These are phyloP conservation scores for Poa annua DNA, from an alignment of 176 grass and related monocot genomes.

Conservation along the genomic window DNA sequence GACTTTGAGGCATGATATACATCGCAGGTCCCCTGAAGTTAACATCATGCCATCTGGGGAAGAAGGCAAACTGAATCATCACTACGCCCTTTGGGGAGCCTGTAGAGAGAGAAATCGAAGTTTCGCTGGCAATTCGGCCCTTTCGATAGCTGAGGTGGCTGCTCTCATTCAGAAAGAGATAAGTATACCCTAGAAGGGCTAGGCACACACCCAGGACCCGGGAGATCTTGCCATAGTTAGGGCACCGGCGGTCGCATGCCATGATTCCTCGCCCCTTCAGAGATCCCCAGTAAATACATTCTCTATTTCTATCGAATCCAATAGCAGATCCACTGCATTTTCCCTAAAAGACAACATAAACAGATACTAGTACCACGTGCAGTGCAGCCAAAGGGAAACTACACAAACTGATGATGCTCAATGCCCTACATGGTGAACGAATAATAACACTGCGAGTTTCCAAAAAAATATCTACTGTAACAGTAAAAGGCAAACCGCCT, in stretches of 20 bases:
- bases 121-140: not conserved
- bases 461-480: not conserved
- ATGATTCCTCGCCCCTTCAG: not conserved
- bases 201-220: not conserved
- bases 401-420: slow-evolving; percentile 13
- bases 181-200: not conserved
- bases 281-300: not conserved
- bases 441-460: not conserved
- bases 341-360: not conserved
- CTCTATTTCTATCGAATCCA: not conserved
- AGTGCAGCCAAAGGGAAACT: not conserved
- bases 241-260: not conserved
- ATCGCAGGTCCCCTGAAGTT: not conserved
- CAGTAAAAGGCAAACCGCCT: slow-evolving; percentile 1
- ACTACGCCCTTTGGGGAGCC: not conserved
- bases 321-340: not conserved
- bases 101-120: not conserved
- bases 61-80: not conserved
- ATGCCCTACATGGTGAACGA: not conserved
- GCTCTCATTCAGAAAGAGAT: not conserved
- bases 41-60: not conserved
- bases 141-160: not conserved
- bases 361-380: not conserved
- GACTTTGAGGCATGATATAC: not conserved
- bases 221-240: not conserved